phyloP scores from a whole-genome alignment of 768 basidiomycete species.

The Boletus tomentosulus region DNA sequence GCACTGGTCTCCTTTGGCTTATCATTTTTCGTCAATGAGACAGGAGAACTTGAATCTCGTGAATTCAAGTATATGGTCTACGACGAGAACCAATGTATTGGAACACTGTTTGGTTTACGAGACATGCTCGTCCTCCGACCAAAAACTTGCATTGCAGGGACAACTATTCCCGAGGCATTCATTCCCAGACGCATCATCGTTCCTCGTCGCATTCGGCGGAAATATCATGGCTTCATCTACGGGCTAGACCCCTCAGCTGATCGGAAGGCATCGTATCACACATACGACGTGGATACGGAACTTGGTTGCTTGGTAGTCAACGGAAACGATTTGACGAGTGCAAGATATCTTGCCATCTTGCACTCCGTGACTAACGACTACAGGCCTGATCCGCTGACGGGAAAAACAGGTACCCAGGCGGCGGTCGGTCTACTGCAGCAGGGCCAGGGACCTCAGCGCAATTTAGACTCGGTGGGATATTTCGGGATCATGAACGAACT shows the following conservation, averaged over 20 bases:
- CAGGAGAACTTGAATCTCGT: slow-evolving; percentile 31
- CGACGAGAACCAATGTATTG: slow-evolving; percentile 34
- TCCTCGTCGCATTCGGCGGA: not conserved
- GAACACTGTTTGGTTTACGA: slow-evolving; percentile 39
- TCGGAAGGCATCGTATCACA: not conserved
- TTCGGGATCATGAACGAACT: no score
- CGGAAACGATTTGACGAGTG: slow-evolving; percentile 20
- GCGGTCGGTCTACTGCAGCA: slow-evolving; percentile 21
- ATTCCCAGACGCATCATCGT: slow-evolving; percentile 10
- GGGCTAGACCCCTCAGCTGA: no score
- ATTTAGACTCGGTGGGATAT: no score
- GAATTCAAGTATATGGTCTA: slow-evolving; percentile 37
- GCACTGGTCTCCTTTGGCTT: slow-evolving; percentile 30
- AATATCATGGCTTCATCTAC: no score
- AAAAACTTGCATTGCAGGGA: not conserved
- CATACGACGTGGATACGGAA: slow-evolving; percentile 11
- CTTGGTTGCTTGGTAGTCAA: slow-evolving; percentile 20
- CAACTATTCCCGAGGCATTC: no score
- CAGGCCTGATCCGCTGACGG: slow-evolving; percentile 40
- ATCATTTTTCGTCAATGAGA: slow-evolving; percentile 33
- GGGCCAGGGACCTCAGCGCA: no score
- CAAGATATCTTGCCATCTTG: slow-evolving; percentile 36
- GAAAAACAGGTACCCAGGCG: slow-evolving; percentile 39
- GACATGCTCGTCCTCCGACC: slow-evolving; percentile 33
- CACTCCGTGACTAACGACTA: slow-evolving; percentile 39